Evolutionary conservation across 352 stramenopile species (phyloP).

Genomic region (Pythium oligandrum): DNA sequence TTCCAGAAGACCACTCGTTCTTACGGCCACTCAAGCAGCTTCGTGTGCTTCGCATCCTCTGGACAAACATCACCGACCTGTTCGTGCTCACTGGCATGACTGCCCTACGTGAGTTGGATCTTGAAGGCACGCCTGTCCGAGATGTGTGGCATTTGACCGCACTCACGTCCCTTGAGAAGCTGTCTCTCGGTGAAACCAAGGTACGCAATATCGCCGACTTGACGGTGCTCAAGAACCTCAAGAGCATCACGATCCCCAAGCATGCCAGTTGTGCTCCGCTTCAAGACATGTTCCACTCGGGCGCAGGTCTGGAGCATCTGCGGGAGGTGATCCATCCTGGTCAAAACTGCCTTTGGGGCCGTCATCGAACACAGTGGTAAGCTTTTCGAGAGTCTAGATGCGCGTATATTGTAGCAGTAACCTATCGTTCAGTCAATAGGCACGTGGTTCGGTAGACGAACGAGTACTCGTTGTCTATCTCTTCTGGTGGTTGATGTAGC

Average conservation of each 20-base stretch:
- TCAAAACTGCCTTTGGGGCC: conserved; percentile 16
- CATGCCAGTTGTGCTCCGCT: conserved; percentile 6
- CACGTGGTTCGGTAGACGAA: neutral
- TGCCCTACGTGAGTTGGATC: conserved; percentile 3
- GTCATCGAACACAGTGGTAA: neutral
- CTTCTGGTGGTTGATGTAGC: conserved; percentile 34
- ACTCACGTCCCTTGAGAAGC: neutral
- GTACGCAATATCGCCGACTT: conserved; percentile 7
- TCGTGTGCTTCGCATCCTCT: neutral
- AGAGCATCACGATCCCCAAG: conserved; percentile 9
- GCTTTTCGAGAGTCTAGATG: neutral
- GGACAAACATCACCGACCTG: neutral
- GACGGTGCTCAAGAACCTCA: conserved; percentile 1
- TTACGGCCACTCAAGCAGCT: conserved; percentile 13
- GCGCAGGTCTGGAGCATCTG: neutral
- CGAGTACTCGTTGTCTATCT: conserved; percentile 1
- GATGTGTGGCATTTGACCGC: conserved; percentile 3
- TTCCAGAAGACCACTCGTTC: conserved; percentile 19
- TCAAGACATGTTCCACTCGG: conserved; percentile 2
- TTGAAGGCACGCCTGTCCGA: conserved; percentile 9
- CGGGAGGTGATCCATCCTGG: conserved; percentile 11
- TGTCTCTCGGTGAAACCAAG: conserved; percentile 7
- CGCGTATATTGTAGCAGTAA: neutral
- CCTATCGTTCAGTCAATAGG: neutral
- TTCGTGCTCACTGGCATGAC: conserved; percentile 1